Conservation (phyloP, 768 basidiomycete species). For the Tubosaeta brunneosetosa region DNA sequence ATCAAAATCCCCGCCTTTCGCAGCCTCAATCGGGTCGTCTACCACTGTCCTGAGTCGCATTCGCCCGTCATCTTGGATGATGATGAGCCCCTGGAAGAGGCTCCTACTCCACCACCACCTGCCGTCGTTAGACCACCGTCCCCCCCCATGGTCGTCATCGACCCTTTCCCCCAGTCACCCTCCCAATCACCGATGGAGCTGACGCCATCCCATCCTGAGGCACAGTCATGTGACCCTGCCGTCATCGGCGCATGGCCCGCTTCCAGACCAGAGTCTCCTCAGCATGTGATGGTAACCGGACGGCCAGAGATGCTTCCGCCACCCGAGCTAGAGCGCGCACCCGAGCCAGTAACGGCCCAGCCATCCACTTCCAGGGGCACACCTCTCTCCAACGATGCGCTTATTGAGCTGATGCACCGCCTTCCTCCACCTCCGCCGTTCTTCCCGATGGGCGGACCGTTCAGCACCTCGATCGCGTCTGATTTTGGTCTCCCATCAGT, state of each 20-base stretch:
- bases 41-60: conserved; percentile 7
- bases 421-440: conserved; percentile 15
- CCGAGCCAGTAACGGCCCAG: conserved; percentile 3
- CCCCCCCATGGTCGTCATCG: conserved; percentile 15
- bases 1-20: conserved; percentile 32
- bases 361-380: conserved; percentile 7
- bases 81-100: conserved; percentile 8
- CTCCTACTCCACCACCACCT: conserved; percentile 6
- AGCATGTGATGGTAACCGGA: conserved; percentile 9
- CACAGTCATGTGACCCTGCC: conserved; percentile 31
- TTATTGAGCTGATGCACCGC: conserved; percentile 16
- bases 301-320: conserved; percentile 7
- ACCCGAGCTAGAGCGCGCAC: conserved; percentile 2
- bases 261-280: conserved; percentile 34
- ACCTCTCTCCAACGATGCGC: conserved; percentile 7
- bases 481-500: conserved; percentile 17
- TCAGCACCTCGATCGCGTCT: conserved; percentile 16
- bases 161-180: conserved; percentile 26
- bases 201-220: conserved; percentile 15
- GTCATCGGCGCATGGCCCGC: conserved; percentile 43
- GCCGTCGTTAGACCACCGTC: conserved; percentile 9
- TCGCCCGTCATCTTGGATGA: conserved; percentile 12
- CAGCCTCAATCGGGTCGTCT: conserved; percentile 29
- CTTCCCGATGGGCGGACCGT: conserved; percentile 17
- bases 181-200: conserved; percentile 49